These are phyloP conservation scores for Pseudogymnoascus sp. DNA, from an alignment of 2,329 filamentous ascomycete species.

Conservation along the genomic window DNA sequence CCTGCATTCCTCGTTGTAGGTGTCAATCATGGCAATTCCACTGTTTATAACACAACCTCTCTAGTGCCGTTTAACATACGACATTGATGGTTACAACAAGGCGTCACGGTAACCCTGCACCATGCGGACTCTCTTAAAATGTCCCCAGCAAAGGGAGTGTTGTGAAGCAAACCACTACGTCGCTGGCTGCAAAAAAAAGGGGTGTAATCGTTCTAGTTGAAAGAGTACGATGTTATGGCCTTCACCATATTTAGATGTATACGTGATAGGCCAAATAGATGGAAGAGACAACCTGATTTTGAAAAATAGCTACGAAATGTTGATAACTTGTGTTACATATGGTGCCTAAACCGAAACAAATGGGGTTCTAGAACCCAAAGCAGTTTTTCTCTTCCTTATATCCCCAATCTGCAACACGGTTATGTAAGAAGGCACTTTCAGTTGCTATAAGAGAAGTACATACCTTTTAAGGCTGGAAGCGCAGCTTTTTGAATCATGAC, in stretches of 20 bases:
- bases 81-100: constrained; percentile 36
- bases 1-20: constrained; percentile 45
- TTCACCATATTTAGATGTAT: constrained; percentile 18
- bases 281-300: neutral
- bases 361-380: constrained; percentile 33
- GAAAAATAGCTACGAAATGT: neutral
- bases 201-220: constrained; percentile 19
- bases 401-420: constrained; percentile 28
- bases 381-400: constrained; percentile 38
- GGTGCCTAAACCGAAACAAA: neutral
- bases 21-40: constrained; percentile 38
- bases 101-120: constrained; percentile 35
- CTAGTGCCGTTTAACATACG: constrained; percentile 38
- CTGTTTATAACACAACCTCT: constrained; percentile 43
- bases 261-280: neutral
- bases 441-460: constrained; percentile 16
- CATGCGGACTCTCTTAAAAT: constrained; percentile 17
- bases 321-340: neutral
- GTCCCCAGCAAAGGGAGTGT: constrained; percentile 13
- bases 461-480: constrained; percentile 35
- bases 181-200: constrained; percentile 16
- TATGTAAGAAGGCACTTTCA: constrained; percentile 17
- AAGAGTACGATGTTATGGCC: constrained; percentile 20
- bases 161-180: constrained; percentile 13
- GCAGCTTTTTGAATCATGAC: constrained; percentile 44